A percentile compares a stretch with the other conserved stretches of the same genome.
These are phyloP conservation scores for Trichoderma lentiforme DNA, from an alignment of 2,329 filamentous ascomycete genomes.

Conservation along the genomic window DNA sequence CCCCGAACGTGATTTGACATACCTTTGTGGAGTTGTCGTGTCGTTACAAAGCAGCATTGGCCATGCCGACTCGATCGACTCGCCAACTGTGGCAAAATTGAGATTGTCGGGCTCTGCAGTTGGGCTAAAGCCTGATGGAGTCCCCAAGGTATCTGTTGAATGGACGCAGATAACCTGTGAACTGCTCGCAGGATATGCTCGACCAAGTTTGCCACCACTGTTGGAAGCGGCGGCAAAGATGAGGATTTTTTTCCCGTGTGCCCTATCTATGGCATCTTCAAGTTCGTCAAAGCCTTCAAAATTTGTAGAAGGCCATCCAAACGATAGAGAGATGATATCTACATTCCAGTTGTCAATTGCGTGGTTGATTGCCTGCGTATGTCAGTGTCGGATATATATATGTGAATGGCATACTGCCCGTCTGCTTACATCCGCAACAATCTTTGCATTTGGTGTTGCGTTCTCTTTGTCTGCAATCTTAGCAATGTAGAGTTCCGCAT, in stretches of 20 bases:
- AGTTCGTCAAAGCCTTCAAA: background rate
- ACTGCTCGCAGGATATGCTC: background rate
- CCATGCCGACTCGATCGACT: background rate
- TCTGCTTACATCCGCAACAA: background rate
- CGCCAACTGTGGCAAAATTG: background rate
- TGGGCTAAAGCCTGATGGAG: background rate
- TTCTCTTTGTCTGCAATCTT: background rate
- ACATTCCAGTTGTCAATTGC: background rate
- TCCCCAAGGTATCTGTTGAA: background rate
- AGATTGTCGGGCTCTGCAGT: background rate
- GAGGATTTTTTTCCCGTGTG: background rate
- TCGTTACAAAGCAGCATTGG: background rate
- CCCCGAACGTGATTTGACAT: background rate
- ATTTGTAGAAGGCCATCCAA: background rate
- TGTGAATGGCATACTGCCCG: background rate
- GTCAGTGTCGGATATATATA: background rate
- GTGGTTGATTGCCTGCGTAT: background rate
- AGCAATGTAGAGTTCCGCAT: background rate
- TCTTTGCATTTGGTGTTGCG: background rate
- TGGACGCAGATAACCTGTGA: background rate
- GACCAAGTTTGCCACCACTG: background rate
- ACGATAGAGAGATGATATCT: background rate
- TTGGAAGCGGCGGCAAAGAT: background rate
- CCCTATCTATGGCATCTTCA: background rate
- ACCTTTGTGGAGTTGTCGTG: background rate